phyloP scores from a whole-genome alignment of 2,329 filamentous ascomycete species.

The Arthrinium phaeospermum region DNA sequence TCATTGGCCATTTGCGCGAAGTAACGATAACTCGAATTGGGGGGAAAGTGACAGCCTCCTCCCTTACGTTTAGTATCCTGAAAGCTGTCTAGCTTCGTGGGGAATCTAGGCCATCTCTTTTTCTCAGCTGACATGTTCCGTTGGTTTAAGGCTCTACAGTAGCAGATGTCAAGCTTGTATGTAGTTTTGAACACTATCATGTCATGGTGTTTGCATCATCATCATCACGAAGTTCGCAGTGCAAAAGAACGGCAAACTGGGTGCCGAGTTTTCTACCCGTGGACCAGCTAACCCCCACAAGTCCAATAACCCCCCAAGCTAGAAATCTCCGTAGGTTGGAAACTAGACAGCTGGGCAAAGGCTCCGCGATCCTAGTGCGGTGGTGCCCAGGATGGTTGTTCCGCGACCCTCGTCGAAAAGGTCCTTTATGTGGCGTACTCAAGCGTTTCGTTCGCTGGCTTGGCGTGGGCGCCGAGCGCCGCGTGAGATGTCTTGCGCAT shows the following conservation, averaged over 20 bases:
- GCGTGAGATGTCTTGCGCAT: not conserved
- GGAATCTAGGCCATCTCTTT: not conserved
- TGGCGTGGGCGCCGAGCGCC: not conserved
- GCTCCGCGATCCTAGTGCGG: not conserved
- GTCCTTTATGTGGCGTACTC: not conserved
- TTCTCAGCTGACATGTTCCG: not conserved
- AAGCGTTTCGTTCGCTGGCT: slow-evolving; percentile 4
- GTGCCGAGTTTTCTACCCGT: not conserved
- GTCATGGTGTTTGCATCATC: not conserved
- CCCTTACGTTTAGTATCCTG: not conserved
- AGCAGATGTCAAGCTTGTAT: not conserved
- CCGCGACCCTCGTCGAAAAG: not conserved
- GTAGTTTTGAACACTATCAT: not conserved
- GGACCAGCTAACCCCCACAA: not conserved
- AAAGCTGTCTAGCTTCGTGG: not conserved
- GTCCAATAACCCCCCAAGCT: not conserved
- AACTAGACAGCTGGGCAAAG: not conserved
- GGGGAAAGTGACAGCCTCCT: not conserved
- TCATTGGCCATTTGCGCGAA: not conserved
- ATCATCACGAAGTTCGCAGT: not conserved
- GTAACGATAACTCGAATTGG: not conserved
- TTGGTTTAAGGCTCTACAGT: not conserved
- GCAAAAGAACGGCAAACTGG: not conserved
- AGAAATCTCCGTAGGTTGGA: not conserved
- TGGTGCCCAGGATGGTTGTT: not conserved